phyloP scores from a whole-genome alignment of 2,329 filamentous ascomycete genomes.

The Pezizomycotina sp. region DNA sequence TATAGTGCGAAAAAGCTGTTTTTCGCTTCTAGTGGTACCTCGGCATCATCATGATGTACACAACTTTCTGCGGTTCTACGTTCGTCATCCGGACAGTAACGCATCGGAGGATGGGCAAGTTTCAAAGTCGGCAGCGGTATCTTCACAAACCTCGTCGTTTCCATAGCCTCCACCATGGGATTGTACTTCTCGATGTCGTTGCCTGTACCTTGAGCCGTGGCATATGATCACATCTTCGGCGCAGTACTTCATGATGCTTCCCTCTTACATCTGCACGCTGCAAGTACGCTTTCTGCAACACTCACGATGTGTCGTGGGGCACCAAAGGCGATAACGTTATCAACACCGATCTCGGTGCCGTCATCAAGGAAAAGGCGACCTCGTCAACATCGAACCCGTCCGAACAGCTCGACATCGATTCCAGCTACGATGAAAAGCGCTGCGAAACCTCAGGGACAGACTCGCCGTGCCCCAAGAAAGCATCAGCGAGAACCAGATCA shows the following conservation, averaged over 20 bases:
- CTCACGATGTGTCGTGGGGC: slow-evolving; percentile 96
- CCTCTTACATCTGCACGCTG: slow-evolving; percentile 87
- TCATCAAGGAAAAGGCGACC: slow-evolving; percentile 59
- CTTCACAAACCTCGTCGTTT: slow-evolving; percentile 89
- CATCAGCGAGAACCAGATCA: slow-evolving; percentile 60
- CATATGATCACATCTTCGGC: slow-evolving; percentile 88
- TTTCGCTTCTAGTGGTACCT: slow-evolving; percentile 72
- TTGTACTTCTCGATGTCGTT: slow-evolving; percentile 95
- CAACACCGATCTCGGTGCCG: slow-evolving; percentile 78
- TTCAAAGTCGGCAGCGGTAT: slow-evolving; percentile 64
- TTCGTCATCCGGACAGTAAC: slow-evolving; percentile 72
- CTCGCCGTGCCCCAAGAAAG: slow-evolving; percentile 55
- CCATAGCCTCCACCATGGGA: slow-evolving; percentile 71
- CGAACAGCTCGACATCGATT: slow-evolving; percentile 96
- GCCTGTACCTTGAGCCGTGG: slow-evolving; percentile 93
- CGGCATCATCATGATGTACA: slow-evolving; percentile 87
- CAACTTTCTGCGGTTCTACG: slow-evolving; percentile 72
- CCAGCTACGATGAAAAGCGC: slow-evolving; percentile 84
- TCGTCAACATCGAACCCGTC: too few species aligned
- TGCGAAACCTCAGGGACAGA: slow-evolving; percentile 86
- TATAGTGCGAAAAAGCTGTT: slow-evolving; percentile 66
- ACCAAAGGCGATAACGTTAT: slow-evolving; percentile 97
- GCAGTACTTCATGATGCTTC: slow-evolving; percentile 86
- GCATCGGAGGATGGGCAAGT: slow-evolving; percentile 31
- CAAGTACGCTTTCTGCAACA: slow-evolving; percentile 99